These are phyloP conservation scores for Claviceps pusilla DNA, from an alignment of 2,329 filamentous ascomycete species.

Conservation along the genomic window DNA sequence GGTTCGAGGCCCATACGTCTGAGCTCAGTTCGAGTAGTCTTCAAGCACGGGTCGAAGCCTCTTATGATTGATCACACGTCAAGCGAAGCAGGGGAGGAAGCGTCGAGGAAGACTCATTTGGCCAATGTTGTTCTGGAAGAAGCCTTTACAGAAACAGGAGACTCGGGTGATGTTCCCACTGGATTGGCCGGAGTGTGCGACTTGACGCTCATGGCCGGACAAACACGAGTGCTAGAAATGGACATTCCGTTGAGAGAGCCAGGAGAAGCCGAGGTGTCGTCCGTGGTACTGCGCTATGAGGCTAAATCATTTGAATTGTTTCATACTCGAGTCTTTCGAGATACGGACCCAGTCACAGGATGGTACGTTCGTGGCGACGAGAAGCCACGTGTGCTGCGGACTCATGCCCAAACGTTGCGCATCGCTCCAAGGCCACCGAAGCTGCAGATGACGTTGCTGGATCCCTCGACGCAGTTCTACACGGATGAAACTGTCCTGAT, in stretches of 20 bases:
- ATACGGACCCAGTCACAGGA: slow-evolving; percentile 24
- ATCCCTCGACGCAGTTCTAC: slow-evolving; percentile 60
- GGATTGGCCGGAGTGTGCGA: slow-evolving; percentile 42
- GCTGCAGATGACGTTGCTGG: slow-evolving; percentile 56
- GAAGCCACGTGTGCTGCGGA: slow-evolving; percentile 32
- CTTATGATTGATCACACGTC: slow-evolving; percentile 33
- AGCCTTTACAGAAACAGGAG: slow-evolving; percentile 10
- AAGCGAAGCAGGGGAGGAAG: slow-evolving; percentile 3
- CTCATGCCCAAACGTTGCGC: slow-evolving; percentile 42
- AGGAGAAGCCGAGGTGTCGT: slow-evolving; percentile 55
- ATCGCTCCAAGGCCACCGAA: slow-evolving; percentile 86
- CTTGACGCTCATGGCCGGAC: slow-evolving; percentile 50
- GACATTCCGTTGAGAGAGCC: slow-evolving; percentile 64
- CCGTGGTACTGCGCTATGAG: slow-evolving; percentile 47
- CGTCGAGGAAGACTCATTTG: slow-evolving; percentile 7
- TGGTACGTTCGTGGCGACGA: slow-evolving; percentile 35
- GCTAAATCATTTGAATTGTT: slow-evolving; percentile 52
- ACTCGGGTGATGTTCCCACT: slow-evolving; percentile 15
- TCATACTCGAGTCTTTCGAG: slow-evolving; percentile 43
- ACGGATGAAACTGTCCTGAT: slow-evolving; percentile 64
- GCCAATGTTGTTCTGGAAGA: slow-evolving; percentile 15
- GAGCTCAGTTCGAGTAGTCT: slow-evolving; percentile 36
- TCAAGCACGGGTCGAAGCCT: slow-evolving; percentile 42
- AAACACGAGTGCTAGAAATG: slow-evolving; percentile 57
- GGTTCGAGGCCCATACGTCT: slow-evolving; percentile 37